Conservation (phyloP, 345 rosid genomes). For the Fremontodendron californicum region DNA sequence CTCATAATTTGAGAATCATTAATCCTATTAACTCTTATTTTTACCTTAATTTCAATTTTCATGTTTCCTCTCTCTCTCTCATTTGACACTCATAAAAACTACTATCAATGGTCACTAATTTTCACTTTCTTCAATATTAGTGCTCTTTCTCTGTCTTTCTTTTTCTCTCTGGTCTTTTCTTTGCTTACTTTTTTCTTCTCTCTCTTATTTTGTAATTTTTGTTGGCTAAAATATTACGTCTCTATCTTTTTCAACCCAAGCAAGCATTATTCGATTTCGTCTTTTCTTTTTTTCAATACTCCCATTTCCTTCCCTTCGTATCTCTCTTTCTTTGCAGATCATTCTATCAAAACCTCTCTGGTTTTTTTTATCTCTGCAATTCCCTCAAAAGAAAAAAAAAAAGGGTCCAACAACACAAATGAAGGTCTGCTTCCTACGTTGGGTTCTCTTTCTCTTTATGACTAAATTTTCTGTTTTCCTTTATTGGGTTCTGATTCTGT, state of each 20-base stretch:
- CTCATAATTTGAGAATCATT: too few species aligned
- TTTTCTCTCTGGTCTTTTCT: not conserved
- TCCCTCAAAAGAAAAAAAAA: slow-evolving; percentile 11
- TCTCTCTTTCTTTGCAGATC: slow-evolving; percentile 23
- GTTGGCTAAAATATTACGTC: slow-evolving; percentile 16
- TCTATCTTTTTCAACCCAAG: slow-evolving; percentile 23
- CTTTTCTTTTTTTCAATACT: not conserved
- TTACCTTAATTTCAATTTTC: too few species aligned
- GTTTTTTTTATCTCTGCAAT: slow-evolving; percentile 27
- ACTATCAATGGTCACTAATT: not conserved
- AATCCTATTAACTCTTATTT: too few species aligned
- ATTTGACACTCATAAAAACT: too few species aligned
- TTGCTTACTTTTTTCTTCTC: slow-evolving; percentile 9
- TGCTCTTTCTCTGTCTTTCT: not conserved
- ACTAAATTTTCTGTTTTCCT: not conserved
- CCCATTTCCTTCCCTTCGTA: slow-evolving; percentile 11
- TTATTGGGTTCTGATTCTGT: slow-evolving; percentile 26
- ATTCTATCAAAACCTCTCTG: slow-evolving; percentile 14
- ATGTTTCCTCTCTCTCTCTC: not conserved
- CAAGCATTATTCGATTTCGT: slow-evolving; percentile 25
- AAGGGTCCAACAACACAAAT: slow-evolving; percentile 24
- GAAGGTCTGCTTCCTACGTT: slow-evolving; percentile 50
- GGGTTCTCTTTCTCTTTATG: slow-evolving; percentile 7
- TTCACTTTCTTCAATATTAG: slow-evolving; percentile 12
- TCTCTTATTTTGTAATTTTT: slow-evolving; percentile 45